Evolutionary conservation across 1,284 basidiomycete species (phyloP).

Genomic region (Heterobasidion annosum): DNA sequence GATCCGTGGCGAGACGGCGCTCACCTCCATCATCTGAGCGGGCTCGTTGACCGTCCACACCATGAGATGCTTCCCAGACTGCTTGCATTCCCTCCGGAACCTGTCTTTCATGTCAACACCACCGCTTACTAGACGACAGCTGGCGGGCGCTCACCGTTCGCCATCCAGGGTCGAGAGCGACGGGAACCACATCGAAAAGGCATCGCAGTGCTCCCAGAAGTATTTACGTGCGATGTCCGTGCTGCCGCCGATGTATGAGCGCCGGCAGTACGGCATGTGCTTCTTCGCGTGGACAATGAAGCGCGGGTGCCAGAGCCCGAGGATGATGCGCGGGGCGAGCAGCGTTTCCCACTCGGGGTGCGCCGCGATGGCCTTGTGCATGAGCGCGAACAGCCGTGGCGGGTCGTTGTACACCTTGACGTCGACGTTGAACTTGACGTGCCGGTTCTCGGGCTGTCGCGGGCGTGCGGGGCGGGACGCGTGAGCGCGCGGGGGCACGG

Average conservation of each 20-base stretch:
- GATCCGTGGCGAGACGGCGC: slow-evolving; percentile 13
- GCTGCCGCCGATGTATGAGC: slow-evolving; percentile 81
- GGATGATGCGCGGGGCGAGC: slow-evolving; percentile 85
- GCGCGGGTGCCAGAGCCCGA: slow-evolving; percentile 90
- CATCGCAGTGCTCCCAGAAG: slow-evolving; percentile 88
- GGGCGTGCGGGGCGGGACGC: not conserved
- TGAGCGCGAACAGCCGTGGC: slow-evolving; percentile 76
- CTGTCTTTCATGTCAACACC: slow-evolving; percentile 19
- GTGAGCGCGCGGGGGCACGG: not conserved
- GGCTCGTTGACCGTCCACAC: slow-evolving; percentile 96
- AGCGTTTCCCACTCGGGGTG: slow-evolving; percentile 71
- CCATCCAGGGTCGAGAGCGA: slow-evolving; percentile 70
- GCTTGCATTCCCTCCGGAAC: slow-evolving; percentile 76
- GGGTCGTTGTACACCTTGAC: slow-evolving; percentile 94
- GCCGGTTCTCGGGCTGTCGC: slow-evolving; percentile 69
- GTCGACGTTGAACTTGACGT: slow-evolving; percentile 88
- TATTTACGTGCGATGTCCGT: slow-evolving; percentile 67
- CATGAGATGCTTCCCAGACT: slow-evolving; percentile 79
- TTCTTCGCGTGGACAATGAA: slow-evolving; percentile 75
- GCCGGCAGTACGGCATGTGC: slow-evolving; percentile 74
- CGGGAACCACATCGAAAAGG: slow-evolving; percentile 83
- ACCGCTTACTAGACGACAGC: not conserved
- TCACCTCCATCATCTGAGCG: slow-evolving; percentile 88
- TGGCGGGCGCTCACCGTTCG: slow-evolving; percentile 36
- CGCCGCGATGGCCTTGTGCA: slow-evolving; percentile 66